Conservation (phyloP, 768 basidiomycete species). For the Termitomyces sp. region DNA sequence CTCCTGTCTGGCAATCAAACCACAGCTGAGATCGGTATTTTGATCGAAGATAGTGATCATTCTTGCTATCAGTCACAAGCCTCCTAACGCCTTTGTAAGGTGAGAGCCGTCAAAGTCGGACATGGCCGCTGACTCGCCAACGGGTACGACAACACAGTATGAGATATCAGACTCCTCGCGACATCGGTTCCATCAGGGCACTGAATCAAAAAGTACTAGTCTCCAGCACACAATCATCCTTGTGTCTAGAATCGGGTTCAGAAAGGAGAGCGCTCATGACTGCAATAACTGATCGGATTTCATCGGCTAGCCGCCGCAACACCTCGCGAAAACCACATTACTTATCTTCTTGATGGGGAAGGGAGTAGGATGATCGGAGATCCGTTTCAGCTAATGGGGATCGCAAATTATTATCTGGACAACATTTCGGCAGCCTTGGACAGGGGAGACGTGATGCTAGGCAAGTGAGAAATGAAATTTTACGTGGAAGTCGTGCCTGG, state of each 20-base stretch:
- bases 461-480: conserved; percentile 7
- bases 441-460: conserved; percentile 15
- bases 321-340: conserved; percentile 9
- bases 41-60: conserved; percentile 15
- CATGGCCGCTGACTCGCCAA: not conserved
- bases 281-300: conserved; percentile 18
- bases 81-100: conserved; percentile 11
- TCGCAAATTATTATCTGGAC: conserved; percentile 10
- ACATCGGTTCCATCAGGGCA: conserved; percentile 9
- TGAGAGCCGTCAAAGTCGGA: conserved; percentile 15
- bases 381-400: conserved; percentile 17
- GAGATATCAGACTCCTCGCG: not conserved
- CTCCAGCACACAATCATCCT: not conserved
- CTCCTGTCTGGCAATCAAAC: conserved; percentile 15
- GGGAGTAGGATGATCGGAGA: conserved; percentile 13
- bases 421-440: conserved; percentile 11
- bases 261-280: conserved; percentile 12
- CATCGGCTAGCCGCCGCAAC: conserved; percentile 14
- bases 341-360: conserved; percentile 10
- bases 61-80: conserved; percentile 11
- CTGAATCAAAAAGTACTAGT: conserved; percentile 7
- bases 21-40: conserved; percentile 1
- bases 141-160: not conserved
- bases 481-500: conserved; percentile 15
- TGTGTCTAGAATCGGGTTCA: conserved; percentile 13